Evolutionary conservation across 225 moss, liverwort and hornwort species (phyloP), one percentile per base, ranked within the genome.

Genomic region (Ulota crispa): DNA sequence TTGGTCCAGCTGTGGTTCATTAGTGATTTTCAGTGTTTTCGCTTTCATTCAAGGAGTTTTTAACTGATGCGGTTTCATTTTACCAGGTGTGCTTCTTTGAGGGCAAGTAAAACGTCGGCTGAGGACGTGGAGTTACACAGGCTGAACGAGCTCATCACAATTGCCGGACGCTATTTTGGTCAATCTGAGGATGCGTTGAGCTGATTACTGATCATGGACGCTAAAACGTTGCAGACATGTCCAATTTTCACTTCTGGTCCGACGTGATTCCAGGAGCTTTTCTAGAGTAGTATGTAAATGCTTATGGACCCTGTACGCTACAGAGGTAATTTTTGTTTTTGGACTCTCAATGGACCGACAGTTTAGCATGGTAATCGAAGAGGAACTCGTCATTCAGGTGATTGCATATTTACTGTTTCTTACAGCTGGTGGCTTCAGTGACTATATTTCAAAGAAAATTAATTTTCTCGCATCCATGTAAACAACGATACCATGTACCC

Each of bases 131-230:
- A 95, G 83, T 86, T 95, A 32, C 88, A 89, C 70, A 89, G 87
- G 78, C 72, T 95, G 74, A 97, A 95, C 80, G 83, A 86, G 75
- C 83, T 97, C 66, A 95, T 95, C 34, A 70, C 93, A 43, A 87
- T 97, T 71, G 88, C 97, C 10, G 97, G 97, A 34, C 88, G 82
- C 43, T 97, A 94, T 69, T 97, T 97, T 88, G 95, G 95, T 77
- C 97, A 95, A 86, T 90, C 97, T 21, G 97, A 97, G 84, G 85
- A 92, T 64, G 68, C 61, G 34, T 56, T 88, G 42, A 78, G 74
- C 24, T 91, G 85, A 91, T n/a, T 9, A 24, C 56, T 37, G 52
- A 60, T 54, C 81, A 54, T 32, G 34, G 68, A 32, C 72, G 34
- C 75, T 70, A 30, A 42, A 70, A 62, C 34, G 47, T 60, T 41